Evolutionary conservation across 2,329 filamentous ascomycete species (phyloP), one percentile per base, ranked within the genome.

Genomic region (Seiridium cupressi): DNA sequence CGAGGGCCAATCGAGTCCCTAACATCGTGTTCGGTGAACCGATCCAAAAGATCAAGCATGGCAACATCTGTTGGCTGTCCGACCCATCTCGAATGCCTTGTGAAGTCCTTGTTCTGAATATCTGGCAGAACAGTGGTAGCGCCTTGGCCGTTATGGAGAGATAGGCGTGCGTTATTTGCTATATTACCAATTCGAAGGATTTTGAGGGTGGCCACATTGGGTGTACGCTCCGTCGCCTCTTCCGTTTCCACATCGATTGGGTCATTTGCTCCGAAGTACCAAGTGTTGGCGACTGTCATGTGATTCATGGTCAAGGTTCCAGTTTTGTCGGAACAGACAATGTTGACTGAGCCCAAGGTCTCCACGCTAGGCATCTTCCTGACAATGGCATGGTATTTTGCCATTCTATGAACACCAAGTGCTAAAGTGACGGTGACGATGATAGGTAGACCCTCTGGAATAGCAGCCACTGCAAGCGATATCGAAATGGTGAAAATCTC

Each of bases 261-360:
- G 2, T 76, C 75, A 18, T 79, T 74, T 18, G 85, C 84, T 64
- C 93, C 92, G 73, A 96, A 96, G 72, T 94, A 91, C 95, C 95
- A 99, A 81, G 99, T 88, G 71, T 95, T 96, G 13, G 93, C 93
- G 0, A 93, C 93, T 1, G 95, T 96, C 95, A 99, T 98, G 72
- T 99, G 95, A 72, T 98, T 99, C 72, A 93, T 93, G 0, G 95
- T 99, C 62, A 99, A 79, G 1, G 95, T 99, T 38, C 94, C 89
- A 48, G 95, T 99, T 79, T 99, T 99, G 80, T 99, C 95, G 66
- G 93, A 97, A 79, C 96, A 99, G 5, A 99, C 92, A n/a, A 99
- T 93, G 69, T 98, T 99, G 61, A 99, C 95, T n/a, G 93, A 97
- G 7, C 96, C 96, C 4, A 99, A 79, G 0, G 95, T 99, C 74